Conservation (phyloP, 2,329 filamentous ascomycete species). For the Pestalotiopsis sp. region DNA sequence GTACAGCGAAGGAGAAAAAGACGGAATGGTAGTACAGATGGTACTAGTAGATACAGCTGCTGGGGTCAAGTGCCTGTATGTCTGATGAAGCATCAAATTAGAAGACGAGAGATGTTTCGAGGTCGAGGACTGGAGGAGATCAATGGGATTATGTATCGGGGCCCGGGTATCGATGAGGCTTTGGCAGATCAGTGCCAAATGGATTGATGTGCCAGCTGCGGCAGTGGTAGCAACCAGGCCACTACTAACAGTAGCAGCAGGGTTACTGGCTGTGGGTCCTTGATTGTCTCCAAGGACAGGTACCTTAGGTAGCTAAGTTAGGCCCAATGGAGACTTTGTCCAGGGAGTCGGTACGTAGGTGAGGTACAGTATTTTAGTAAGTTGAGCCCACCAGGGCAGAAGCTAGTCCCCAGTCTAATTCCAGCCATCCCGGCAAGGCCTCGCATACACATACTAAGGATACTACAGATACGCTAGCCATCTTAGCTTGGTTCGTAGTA, state of each 20-base stretch:
- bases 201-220: not conserved
- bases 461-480: not conserved
- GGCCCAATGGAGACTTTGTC: not conserved
- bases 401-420: not conserved
- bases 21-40: not conserved
- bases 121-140: conserved; percentile 22
- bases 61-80: not conserved
- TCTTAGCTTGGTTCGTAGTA: not conserved
- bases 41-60: not conserved
- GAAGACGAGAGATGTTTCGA: conserved; percentile 16
- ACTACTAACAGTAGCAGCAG: no score
- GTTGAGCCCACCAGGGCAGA: not conserved
- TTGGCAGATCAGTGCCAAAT: not conserved
- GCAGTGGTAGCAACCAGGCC: not conserved
- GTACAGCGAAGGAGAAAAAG: not conserved
- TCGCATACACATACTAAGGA: not conserved
- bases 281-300: not conserved
- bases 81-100: conserved; percentile 16
- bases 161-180: not conserved
- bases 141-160: conserved; percentile 31
- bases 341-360: not conserved
- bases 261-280: not conserved
- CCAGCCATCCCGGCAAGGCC: not conserved
- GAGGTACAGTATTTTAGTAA: not conserved
- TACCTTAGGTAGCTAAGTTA: not conserved